Percentiles rank a stretch among this genome's conserved stretches.
Evolutionary conservation across 2,329 filamentous ascomycete genomes (phyloP).

Genomic region (Monilinia fructicola): DNA sequence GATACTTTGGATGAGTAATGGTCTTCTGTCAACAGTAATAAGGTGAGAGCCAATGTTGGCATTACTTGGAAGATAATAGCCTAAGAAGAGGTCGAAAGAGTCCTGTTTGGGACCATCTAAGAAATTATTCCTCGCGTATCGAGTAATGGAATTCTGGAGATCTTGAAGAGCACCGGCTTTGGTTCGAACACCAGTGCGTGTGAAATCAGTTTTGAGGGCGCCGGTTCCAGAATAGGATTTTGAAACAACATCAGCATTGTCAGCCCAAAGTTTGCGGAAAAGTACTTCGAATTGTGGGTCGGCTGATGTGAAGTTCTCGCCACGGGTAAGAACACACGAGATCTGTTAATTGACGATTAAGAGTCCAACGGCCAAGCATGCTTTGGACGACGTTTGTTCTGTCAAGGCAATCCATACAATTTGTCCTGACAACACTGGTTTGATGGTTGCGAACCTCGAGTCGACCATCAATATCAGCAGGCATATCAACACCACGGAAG

Average conservation of each 20-base stretch:
- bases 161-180: slow-evolving; percentile 83
- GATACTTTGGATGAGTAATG: slow-evolving; percentile 86
- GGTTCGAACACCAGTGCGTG: slow-evolving; percentile 86
- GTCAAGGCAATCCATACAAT: slow-evolving; percentile 99
- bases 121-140: slow-evolving; percentile 95
- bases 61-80: slow-evolving; percentile 75
- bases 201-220: slow-evolving; percentile 97
- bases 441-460: slow-evolving; percentile 81
- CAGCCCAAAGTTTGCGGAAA: slow-evolving; percentile 97
- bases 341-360: slow-evolving; percentile 87
- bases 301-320: slow-evolving; percentile 72
- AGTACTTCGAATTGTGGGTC: slow-evolving; percentile 81
- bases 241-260: slow-evolving; percentile 95
- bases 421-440: slow-evolving; percentile 89
- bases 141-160: slow-evolving; percentile 79
- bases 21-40: slow-evolving; percentile 81
- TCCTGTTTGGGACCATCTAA: slow-evolving; percentile 91
- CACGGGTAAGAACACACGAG: slow-evolving; percentile 73
- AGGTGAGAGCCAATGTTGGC: slow-evolving; percentile 61
- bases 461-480: slow-evolving; percentile 65
- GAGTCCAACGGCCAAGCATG: slow-evolving; percentile 86
- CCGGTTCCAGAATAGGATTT: slow-evolving; percentile 93
- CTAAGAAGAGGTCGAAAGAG: slow-evolving; percentile 91
- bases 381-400: slow-evolving; percentile 97
- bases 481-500: slow-evolving; percentile 87